Base-by-base conservation (phyloP, 192 early-diverging fungal species). In the Umbelopsis isabellina region DNA sequence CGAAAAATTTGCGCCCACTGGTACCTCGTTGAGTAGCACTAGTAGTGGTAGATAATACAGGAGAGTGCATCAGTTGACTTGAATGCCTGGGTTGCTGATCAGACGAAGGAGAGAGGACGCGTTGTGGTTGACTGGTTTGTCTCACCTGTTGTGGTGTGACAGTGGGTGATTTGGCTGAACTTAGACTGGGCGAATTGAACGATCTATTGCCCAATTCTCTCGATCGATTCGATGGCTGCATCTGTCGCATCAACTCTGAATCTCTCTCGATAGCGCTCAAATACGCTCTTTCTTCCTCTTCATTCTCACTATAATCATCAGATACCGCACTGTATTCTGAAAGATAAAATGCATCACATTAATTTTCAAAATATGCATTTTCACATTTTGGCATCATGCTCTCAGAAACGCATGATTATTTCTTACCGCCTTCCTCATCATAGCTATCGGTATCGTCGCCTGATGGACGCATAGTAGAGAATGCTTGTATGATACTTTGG, bases 201-300 rank as follows among this genome's bases (percentile, higher is more conserved):
- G 37, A 41, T 41, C 6, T 41, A 10, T 6, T 41, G 37, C 2
- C 37, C 37, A 41, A 41, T 9, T 41, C 37, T 10, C 37, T 41
- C 37, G 37, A 41, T 41, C 2, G 6, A 4, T 41, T 35, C 30
- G 55, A 15, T 33, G 11, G 55, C 30, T 61, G 55, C 13, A 61
- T 61, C 16, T 61, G 55, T 35, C 55, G 25, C 30, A 61, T 11
- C 18, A 61, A 61, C 35, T 46, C 49, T 66, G 71, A 41, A 76
- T 71, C 25, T 64, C 71, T 51, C 51, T 46, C 55, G 16, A 61
- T 61, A 33, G 55, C 55, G 16, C 55, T 61, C n/a, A 80, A 50
- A 25, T 79, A 79, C 8, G 70, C 79, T 49, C 69, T 41, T 35
- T 80, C 79, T 71, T 80, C 79, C 7, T 48, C 79, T 46, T 51